These are phyloP conservation scores for Cyclotella distinguenda DNA, from an alignment of 108 stramenopile species.

Conservation along the genomic window DNA sequence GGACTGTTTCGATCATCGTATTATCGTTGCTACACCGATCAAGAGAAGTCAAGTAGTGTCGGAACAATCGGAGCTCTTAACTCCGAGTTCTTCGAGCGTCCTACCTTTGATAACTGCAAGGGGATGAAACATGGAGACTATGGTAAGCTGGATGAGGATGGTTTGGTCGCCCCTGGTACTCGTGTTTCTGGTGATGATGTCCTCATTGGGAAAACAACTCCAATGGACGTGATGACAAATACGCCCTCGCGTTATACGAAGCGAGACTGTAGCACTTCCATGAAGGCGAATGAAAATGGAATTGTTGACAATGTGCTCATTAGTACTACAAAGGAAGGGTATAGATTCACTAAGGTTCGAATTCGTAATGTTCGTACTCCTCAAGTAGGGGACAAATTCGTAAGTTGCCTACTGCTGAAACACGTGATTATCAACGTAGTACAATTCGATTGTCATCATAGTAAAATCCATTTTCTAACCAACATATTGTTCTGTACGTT, in stretches of 20 bases:
- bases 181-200: constrained; percentile 96
- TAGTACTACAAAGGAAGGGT: constrained; percentile 91
- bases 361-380: constrained; percentile 96
- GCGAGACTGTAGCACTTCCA: constrained; percentile 92
- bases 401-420: constrained; percentile 23
- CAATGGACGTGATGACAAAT: constrained; percentile 64
- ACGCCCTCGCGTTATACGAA: constrained; percentile 90
- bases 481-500: background rate
- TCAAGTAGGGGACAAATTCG: constrained; percentile 94
- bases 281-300: constrained; percentile 97
- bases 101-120: constrained; percentile 71
- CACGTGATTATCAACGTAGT: background rate
- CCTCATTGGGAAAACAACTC: constrained; percentile 96
- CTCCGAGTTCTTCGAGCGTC: constrained; percentile 92
- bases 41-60: constrained; percentile 84
- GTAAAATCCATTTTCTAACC: background rate
- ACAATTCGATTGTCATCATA: background rate
- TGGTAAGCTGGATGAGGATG: constrained; percentile 97
- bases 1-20: constrained; percentile 97
- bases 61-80: constrained; percentile 78
- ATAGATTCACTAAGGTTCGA: constrained; percentile 91
- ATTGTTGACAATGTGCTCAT: constrained; percentile 95
- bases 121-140: constrained; percentile 97
- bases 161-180: constrained; percentile 93
- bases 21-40: constrained; percentile 92